These are phyloP conservation scores for Laburnicola sp. DNA, from an alignment of 2,329 filamentous ascomycete genomes.

Conservation along the genomic window DNA sequence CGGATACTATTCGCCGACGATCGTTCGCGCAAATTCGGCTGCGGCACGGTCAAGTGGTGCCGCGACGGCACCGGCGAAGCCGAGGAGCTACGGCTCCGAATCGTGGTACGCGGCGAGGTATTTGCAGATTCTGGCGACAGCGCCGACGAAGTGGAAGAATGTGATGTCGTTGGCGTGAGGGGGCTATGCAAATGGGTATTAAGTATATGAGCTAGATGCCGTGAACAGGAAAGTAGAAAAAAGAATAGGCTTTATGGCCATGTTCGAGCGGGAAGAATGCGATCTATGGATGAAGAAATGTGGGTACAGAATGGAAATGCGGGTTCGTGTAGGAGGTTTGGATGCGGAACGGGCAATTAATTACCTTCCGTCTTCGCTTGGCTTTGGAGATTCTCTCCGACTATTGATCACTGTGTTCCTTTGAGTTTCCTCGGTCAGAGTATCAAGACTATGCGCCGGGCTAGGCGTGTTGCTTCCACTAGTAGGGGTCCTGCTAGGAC, in stretches of 20 bases:
- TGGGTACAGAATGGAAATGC: background rate
- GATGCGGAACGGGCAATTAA: conserved; percentile 14
- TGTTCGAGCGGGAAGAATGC: background rate
- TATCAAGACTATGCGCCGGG: conserved; percentile 38
- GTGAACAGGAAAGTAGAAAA: background rate
- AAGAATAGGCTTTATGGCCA: background rate
- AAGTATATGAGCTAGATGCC: conserved; percentile 16
- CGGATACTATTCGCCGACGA: conserved; percentile 4
- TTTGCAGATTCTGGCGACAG: conserved; percentile 7
- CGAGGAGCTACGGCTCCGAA: conserved; percentile 7
- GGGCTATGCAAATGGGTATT: conserved; percentile 20
- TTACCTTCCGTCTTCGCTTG: conserved; percentile 34
- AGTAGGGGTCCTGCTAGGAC: conserved; percentile 37
- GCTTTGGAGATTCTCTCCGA: conserved; percentile 23
- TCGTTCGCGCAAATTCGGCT: background rate
- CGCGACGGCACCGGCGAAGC: conserved; percentile 1
- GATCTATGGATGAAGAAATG: conserved; percentile 1
- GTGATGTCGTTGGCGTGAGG: conserved; percentile 16
- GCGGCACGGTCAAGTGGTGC: background rate
- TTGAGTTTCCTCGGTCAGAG: conserved; percentile 43
- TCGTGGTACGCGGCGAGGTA: background rate
- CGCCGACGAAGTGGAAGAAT: conserved; percentile 6
- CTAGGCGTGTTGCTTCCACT: conserved; percentile 40
- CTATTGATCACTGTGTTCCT: conserved; percentile 43
- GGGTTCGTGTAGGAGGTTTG: background rate